Conservation (phyloP, 805 yeast genomes). For the Candida khao-thaluensis region DNA sequence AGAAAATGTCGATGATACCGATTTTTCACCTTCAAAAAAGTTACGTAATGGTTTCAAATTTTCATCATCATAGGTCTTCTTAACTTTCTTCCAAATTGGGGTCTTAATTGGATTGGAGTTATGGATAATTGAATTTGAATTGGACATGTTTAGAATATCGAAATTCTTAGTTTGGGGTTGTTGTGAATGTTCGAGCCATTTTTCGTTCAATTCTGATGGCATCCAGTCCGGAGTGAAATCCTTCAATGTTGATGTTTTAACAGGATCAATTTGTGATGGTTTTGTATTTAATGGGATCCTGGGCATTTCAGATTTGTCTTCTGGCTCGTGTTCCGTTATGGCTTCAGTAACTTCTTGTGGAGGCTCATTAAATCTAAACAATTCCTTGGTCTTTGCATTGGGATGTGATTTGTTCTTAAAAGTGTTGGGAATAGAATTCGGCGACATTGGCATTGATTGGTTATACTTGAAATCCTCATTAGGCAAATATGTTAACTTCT, state of each 20-base stretch:
- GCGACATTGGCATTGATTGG: constrained; percentile 4
- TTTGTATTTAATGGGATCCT: background rate
- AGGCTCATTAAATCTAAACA: background rate
- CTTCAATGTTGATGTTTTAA: constrained; percentile 27
- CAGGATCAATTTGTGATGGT: constrained; percentile 10
- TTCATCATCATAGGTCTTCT: constrained; percentile 27
- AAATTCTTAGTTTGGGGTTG: constrained; percentile 18
- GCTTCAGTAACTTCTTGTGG: background rate
- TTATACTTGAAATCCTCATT: constrained; percentile 29
- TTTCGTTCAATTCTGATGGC: constrained; percentile 38
- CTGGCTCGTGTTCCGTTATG: background rate
- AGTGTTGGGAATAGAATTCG: constrained; percentile 40
- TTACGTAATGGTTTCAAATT: constrained; percentile 28
- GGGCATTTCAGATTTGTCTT: background rate
- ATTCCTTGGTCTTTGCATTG: constrained; percentile 36
- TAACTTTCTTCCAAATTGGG: constrained; percentile 37
- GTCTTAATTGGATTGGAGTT: constrained; percentile 19
- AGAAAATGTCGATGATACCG: constrained; percentile 35
- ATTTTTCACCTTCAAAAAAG: constrained; percentile 28
- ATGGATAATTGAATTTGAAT: constrained; percentile 13
- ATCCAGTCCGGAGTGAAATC: constrained; percentile 41
- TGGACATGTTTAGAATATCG: constrained; percentile 8
- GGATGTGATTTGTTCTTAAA: constrained; percentile 46
- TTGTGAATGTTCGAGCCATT: constrained; percentile 31
- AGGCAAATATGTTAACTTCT: constrained; percentile 32